Evolutionary conservation across 225 moss, liverwort and hornwort species (phyloP).

Genomic region (Straminergon stramineum): DNA sequence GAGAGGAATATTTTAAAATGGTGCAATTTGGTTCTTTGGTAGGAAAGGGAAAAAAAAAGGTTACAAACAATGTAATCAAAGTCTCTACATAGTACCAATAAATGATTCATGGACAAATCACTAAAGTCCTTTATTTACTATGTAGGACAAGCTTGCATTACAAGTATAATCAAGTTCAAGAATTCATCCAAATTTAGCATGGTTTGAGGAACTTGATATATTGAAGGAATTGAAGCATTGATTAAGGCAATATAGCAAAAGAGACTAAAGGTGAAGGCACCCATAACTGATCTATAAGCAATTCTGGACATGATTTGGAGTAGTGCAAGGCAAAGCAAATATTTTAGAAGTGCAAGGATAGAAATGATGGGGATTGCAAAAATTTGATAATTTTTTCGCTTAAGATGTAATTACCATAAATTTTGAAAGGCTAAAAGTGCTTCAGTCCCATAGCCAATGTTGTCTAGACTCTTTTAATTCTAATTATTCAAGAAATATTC

Average conservation of each 20-base stretch:
- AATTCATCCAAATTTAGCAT: background rate
- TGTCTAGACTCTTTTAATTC: too few relatives aligned
- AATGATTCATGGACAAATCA: background rate
- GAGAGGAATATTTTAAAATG: background rate
- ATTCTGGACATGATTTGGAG: too few relatives aligned
- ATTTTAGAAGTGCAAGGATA: too few relatives aligned
- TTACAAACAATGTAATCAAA: background rate
- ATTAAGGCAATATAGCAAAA: background rate
- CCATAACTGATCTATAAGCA: too few relatives aligned
- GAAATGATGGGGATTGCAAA: too few relatives aligned
- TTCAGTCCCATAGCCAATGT: too few relatives aligned
- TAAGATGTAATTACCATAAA: too few relatives aligned
- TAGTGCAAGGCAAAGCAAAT: too few relatives aligned
- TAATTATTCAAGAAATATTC: too few relatives aligned
- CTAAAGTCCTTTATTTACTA: background rate
- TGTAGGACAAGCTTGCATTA: background rate
- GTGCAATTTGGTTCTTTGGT: background rate
- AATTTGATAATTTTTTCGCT: too few relatives aligned
- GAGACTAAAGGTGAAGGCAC: too few relatives aligned
- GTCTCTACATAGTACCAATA: background rate
- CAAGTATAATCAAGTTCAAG: background rate
- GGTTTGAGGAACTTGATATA: background rate
- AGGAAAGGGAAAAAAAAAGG: accelerated
- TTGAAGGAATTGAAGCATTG: background rate
- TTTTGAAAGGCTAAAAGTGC: too few relatives aligned